Evolutionary conservation across 1,139 yeast genomes (phyloP), one percentile per base, ranked within the genome.

Genomic region (Kodamaea suecica): DNA sequence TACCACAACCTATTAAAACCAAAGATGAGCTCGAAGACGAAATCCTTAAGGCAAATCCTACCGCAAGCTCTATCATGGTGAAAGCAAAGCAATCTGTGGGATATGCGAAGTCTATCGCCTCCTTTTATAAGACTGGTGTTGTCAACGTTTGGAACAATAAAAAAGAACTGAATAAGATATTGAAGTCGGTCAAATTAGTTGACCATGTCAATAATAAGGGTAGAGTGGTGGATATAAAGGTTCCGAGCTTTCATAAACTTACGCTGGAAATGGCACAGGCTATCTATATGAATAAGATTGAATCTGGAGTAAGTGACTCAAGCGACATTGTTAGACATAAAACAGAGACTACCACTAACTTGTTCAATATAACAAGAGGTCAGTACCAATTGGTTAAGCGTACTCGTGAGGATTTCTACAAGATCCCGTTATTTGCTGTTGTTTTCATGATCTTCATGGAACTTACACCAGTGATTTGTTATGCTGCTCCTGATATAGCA

Each of bases 341-440:
- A 23, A 20, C 25, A 12, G 10, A 30, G 21, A 12, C n/a, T n/a
- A n/a, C n/a, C n/a, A n/a, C n/a, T n/a, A n/a, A n/a, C n/a, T 40
- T 63, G 11, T 66, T 73, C 40, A 46, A 47, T n/a, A 35, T 84
- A n/a, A 53, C 75, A 0, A 63, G 94, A 38, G 48, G 59, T 2
- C 75, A 83, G 36, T 76, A 64, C 44, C 82, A 78, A 46, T 52
- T 73, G 5, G 53, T 82, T 23, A 54, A 72, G n/a, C 64, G 94
- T 34, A 78, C 87, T 0, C 70, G 69, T 7, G 53, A 53, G 1
- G 90, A 84, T 52, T 62, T 76, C 40, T 43, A 48, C 34, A 82
- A 81, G 50, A 60, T 84, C 14, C 94, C 94, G 3, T 17, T 70
- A 10, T 84, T 84, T 60, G 84, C 75, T 0, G 39, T 78, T 1